phyloP scores from a whole-genome alignment of 495 filamentous ascomycete genomes.

The Aspergillus sclerotiicarbonarius region DNA sequence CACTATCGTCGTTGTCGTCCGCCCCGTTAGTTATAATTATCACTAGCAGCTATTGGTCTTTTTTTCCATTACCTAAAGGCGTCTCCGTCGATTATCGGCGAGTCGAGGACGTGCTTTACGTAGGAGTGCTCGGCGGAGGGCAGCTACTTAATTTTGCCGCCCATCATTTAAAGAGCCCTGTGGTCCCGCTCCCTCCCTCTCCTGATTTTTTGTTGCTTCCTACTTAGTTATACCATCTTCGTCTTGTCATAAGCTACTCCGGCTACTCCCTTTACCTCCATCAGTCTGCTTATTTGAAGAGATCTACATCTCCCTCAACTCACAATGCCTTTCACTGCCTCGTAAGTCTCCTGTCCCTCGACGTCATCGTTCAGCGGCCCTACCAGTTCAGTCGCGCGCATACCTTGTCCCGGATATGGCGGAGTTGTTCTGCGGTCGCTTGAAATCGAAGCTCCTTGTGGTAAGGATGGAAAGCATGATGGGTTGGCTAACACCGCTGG shows the following conservation, averaged over 20 bases:
- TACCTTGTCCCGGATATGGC: neutral
- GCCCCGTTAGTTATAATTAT: neutral
- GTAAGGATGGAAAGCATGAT: neutral
- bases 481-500: neutral
- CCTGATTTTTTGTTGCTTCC: slow-evolving; percentile 7
- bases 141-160: slow-evolving; percentile 9
- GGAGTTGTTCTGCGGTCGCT: neutral
- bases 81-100: neutral
- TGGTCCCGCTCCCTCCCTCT: slow-evolving; percentile 9
- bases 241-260: neutral
- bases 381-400: neutral
- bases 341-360: slow-evolving; percentile 42
- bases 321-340: slow-evolving; percentile 65
- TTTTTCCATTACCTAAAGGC: neutral
- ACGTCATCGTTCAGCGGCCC: neutral
- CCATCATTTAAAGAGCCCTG: slow-evolving; percentile 16
- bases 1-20: neutral
- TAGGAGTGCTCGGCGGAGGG: slow-evolving; percentile 1
- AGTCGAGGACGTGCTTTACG: neutral
- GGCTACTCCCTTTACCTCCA: neutral
- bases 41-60: neutral
- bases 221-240: neutral
- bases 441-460: neutral
- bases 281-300: neutral
- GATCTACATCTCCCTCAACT: neutral